Base-by-base conservation (phyloP, 148 eudicot species). In the Chenopodium suecicum region DNA sequence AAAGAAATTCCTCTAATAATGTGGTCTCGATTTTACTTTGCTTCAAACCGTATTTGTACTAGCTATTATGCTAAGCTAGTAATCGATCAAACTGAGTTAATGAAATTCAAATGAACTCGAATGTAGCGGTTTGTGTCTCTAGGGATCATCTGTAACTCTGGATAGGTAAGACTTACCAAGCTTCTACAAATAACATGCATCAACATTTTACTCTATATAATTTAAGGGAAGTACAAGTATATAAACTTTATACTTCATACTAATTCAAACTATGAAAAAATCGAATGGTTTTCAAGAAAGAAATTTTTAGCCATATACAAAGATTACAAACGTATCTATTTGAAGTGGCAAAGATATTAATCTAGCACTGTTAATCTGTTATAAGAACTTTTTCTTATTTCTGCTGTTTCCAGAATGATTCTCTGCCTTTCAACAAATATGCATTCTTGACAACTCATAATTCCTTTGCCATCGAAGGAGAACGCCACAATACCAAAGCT, bases 361-460 rank as follows among this genome's bases (percentile, higher is more conserved):
- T 37, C 0, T 29, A 23, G 11, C 65, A 27, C 29, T 27, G 29
- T 27, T 27, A 27, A 27, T 27, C 29, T 27, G 25, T 74, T 27
- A 1, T 48, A 52, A 27, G 63, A 50, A n/a, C 62, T 25, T 25
- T 27, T 41, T 74, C 13, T 12, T 14, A 1, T 50, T 25, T 7
- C 12, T 73, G 41, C 71, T 60, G 41, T 58, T 29, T 75, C 1
- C 82, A 93, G 97, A 91, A 91, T 69, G 88, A 88, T 80, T 90
- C 98, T 37, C 79, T 94, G 12, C 97, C 98, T 17, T 94, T 89
- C 90, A 94, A 94, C 92, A 91, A 91, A 83, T 94, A 91, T 66
- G 91, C 98, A 60, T 94, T 88, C 73, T 86, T 94, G 89, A 88
- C 98, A 60, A 90, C 95, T 58, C 98, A 94, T 81, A 94, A 94